Evolutionary conservation across 192 early-diverging fungal genomes (phyloP).

Genomic region (Glomus cerebriforme): DNA sequence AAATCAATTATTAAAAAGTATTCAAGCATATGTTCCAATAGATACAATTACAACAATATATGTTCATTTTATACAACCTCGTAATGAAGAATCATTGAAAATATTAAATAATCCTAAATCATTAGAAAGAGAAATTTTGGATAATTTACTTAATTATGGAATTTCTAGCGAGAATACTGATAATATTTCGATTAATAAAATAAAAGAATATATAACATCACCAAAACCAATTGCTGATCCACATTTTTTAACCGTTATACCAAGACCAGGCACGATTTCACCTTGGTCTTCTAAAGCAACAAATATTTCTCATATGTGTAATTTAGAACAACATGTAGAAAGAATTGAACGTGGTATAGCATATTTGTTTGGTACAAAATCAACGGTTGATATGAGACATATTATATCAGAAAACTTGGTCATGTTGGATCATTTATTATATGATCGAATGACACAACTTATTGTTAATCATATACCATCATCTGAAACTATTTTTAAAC

Average conservation of each 20-base stretch:
- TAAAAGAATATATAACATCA: not conserved
- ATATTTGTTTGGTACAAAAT: conserved; percentile 62
- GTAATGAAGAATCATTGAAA: conserved; percentile 38
- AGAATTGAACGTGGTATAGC: conserved; percentile 90
- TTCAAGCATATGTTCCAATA: conserved; percentile 61
- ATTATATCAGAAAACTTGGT: conserved; percentile 44
- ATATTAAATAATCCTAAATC: conserved; percentile 44
- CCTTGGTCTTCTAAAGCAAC: conserved; percentile 99
- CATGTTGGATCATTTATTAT: conserved; percentile 55
- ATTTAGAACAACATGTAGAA: conserved; percentile 67
- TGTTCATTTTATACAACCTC: conserved; percentile 76
- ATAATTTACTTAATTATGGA: conserved; percentile 52
- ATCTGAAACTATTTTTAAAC: conserved; percentile 69
- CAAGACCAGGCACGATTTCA: conserved; percentile 94
- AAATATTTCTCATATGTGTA: conserved; percentile 93
- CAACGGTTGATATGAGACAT: conserved; percentile 29
- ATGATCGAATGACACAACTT: conserved; percentile 97
- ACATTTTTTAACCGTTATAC: conserved; percentile 76
- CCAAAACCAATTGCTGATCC: conserved; percentile 22
- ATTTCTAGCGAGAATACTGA: conserved; percentile 33
- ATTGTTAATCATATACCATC: conserved; percentile 67
- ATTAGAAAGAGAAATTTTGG: conserved; percentile 45
- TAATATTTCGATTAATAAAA: conserved; percentile 14
- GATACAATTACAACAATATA: conserved; percentile 62
- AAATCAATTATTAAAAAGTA: conserved; percentile 55